A percentile compares a stretch with the other conserved stretches of the same genome.
These are phyloP conservation scores for Vachellia pachyceras DNA, from an alignment of 306 rosid genomes.

Conservation along the genomic window DNA sequence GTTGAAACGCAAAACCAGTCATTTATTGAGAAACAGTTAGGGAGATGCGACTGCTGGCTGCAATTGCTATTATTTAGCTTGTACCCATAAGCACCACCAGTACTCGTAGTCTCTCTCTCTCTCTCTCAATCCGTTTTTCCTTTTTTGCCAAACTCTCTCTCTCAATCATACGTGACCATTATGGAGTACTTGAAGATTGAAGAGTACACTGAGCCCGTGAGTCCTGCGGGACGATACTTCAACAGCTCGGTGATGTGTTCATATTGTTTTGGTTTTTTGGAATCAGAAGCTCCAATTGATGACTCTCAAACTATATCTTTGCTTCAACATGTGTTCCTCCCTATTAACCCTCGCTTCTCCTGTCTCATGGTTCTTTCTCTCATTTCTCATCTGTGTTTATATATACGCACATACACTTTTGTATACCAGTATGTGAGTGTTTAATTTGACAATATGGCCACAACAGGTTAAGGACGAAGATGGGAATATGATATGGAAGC, in stretches of 20 bases:
- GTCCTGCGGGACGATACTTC: slow-evolving; percentile 62
- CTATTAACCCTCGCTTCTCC: slow-evolving; percentile 65
- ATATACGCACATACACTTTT: no score
- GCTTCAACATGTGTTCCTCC: slow-evolving; percentile 48
- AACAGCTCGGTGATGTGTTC: slow-evolving; percentile 47
- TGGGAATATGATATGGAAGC: slow-evolving; percentile 55
- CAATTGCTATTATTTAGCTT: not conserved
- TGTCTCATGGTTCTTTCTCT: slow-evolving; percentile 56
- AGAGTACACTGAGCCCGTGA: slow-evolving; percentile 50
- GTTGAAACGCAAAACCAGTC: no score
- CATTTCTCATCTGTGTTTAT: not conserved
- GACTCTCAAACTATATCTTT: slow-evolving; percentile 27
- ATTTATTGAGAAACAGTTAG: not conserved
- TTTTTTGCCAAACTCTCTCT: no score
- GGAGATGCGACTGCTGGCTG: not conserved
- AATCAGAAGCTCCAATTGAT: slow-evolving; percentile 47
- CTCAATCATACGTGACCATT: not conserved
- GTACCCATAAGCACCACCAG: slow-evolving; percentile 5
- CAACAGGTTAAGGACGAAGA: slow-evolving; percentile 49
- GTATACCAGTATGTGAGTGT: no score
- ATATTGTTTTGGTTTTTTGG: slow-evolving; percentile 54
- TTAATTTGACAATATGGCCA: not conserved
- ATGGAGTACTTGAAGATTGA: slow-evolving; percentile 28
- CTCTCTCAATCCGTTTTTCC: no score
- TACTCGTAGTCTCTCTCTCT: not conserved